phyloP scores from a whole-genome alignment of 768 basidiomycete genomes.

The Suillus spraguei region DNA sequence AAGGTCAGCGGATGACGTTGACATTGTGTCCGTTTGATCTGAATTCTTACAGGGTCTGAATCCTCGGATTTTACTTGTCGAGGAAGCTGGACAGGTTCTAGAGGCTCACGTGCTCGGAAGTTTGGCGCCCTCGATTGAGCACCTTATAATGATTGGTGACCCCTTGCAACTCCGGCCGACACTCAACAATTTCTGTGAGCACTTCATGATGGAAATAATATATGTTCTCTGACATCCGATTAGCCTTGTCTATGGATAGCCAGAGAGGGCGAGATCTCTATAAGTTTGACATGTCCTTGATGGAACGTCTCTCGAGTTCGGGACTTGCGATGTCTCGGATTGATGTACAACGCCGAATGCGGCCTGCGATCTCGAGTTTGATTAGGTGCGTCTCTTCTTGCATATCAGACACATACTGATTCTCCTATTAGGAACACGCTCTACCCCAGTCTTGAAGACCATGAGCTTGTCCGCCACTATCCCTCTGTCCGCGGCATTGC shows the following conservation, averaged over 20 bases:
- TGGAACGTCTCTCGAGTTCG: slow-evolving; percentile 66
- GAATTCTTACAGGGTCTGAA: slow-evolving; percentile 46
- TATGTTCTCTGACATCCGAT: slow-evolving; percentile 1
- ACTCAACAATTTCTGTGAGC: slow-evolving; percentile 61
- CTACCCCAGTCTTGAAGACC: slow-evolving; percentile 62
- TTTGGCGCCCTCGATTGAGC: slow-evolving; percentile 66
- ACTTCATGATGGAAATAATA: background rate
- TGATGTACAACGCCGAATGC: slow-evolving; percentile 75
- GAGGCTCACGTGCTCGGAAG: slow-evolving; percentile 74
- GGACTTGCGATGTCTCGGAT: slow-evolving; percentile 70
- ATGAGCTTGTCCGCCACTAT: slow-evolving; percentile 51
- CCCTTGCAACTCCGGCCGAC: slow-evolving; percentile 75
- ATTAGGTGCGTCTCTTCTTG: slow-evolving; percentile 21
- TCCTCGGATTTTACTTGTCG: slow-evolving; percentile 68
- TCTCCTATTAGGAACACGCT: slow-evolving; percentile 49
- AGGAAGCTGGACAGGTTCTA: slow-evolving; percentile 83
- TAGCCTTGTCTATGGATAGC: slow-evolving; percentile 73
- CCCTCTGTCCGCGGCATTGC: slow-evolving; percentile 61
- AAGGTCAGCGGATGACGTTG: slow-evolving; percentile 40
- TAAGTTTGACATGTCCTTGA: slow-evolving; percentile 72
- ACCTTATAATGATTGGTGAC: slow-evolving; percentile 81
- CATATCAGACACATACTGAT: background rate
- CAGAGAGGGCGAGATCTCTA: slow-evolving; percentile 53
- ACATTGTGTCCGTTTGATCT: slow-evolving; percentile 4
- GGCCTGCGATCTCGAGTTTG: slow-evolving; percentile 65